Conservation (phyloP, 75 land plant species). For the Picea sitchensis region DNA sequence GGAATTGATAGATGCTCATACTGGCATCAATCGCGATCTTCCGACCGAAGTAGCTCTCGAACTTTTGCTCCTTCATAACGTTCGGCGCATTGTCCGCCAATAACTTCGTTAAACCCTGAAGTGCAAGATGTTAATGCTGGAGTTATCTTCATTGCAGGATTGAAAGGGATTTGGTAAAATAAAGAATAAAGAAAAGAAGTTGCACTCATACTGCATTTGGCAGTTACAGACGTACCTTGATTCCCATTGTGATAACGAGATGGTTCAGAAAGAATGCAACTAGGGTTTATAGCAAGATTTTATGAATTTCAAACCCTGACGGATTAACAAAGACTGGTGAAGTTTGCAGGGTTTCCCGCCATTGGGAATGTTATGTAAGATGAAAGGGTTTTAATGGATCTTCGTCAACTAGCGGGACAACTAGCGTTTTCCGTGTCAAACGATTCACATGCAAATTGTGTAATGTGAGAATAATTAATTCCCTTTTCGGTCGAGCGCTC, state of each 20-base stretch:
- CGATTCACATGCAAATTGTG: too few species aligned
- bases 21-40: conserved; percentile 96
- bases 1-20: conserved; percentile 98
- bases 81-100: conserved; percentile 92
- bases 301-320: neutral
- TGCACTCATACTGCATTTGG: neutral
- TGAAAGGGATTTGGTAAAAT: neutral
- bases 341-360: too few species aligned
- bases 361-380: too few species aligned
- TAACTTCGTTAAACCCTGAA: conserved; percentile 92
- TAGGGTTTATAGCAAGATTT: neutral
- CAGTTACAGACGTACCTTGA: conserved; percentile 9
- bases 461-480: too few species aligned
- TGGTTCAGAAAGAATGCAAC: neutral
- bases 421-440: too few species aligned
- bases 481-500: too few species aligned
- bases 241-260: neutral
- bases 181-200: neutral
- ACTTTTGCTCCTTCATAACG: conserved; percentile 82
- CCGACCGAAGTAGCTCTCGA: conserved; percentile 82
- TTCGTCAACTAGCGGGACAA: too few species aligned
- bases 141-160: neutral
- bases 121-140: neutral
- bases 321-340: neutral
- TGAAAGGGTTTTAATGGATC: too few species aligned